Evolutionary conservation across 768 basidiomycete species (phyloP), one percentile per base, ranked within the genome.

Genomic region (Chalciporus piperatus): DNA sequence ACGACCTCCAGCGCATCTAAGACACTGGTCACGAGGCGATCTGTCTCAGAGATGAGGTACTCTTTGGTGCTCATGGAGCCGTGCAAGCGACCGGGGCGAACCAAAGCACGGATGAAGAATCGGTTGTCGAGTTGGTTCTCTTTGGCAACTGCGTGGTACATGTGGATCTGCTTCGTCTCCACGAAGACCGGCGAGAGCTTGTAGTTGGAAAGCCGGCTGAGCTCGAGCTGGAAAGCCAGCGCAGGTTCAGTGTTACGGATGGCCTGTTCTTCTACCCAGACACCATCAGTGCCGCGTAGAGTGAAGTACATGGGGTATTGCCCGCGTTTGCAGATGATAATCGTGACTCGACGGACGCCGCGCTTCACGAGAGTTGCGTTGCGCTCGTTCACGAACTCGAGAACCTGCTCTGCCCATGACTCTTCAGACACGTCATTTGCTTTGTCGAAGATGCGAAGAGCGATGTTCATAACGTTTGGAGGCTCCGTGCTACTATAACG

Each of bases 211-310:
- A 99, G 80, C 41, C 97, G 92, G 70, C 88, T 90, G 54, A 99
- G 85, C 68, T 99, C 97, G 45, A 99, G 80, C 72, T 98, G 97
- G 83, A 92, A 98, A 27, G 97, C 97, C 38, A 98, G 78, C 22
- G 97, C 97, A 19, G 97, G 97, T 68, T 99, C 97, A 53, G 97
- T 94, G 74, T 98, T 97, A 68, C 97, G 89, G 68, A 99, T 96
- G 13, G 94, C 87, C 67, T 92, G 84, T 68, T 98, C 92, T 77
- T 99, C 97, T 44, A 76, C 80, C 97, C 97, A 99, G 14, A 70
- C 68, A 13, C 80, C 84, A 38, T 82, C 79, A 54, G 76, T 73
- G 46, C 86, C 82, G 50, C 96, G 87, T 14, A 98, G 73, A 45
- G 97, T 98, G 76, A 85, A 92, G 79, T 95, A 98, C 62, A 89